Evolutionary conservation across 441 rosid species (phyloP).

Genomic region (Arabidopsis hybrid): DNA sequence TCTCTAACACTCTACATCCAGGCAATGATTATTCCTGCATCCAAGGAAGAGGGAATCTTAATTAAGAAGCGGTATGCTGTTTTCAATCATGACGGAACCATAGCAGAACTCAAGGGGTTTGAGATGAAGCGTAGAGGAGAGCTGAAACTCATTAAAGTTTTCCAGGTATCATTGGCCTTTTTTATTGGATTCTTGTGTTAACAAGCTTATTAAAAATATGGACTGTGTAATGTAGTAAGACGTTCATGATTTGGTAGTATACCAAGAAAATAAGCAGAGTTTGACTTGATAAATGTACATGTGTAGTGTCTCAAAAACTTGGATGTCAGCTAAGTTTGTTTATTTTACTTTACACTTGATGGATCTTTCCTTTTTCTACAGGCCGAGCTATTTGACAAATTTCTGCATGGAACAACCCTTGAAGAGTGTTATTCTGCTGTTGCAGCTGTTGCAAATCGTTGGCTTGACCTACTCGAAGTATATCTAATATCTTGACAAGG

Average conservation of each 20-base stretch:
- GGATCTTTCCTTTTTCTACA: constrained; percentile 44
- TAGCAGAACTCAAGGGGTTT: constrained; percentile 99
- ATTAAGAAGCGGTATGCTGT: constrained; percentile 99
- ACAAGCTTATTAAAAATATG: neutral
- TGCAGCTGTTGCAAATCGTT: constrained; percentile 94
- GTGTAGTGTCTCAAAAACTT: neutral
- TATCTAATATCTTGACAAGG: constrained; percentile 35
- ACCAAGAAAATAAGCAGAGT: constrained; percentile 11
- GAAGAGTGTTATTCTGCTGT: constrained; percentile 97
- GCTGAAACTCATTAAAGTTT: constrained; percentile 98
- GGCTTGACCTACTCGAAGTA: constrained; percentile 99
- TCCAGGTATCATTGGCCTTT: constrained; percentile 64
- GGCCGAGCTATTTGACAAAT: constrained; percentile 99
- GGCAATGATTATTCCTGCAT: constrained; percentile 99
- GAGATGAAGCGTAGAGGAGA: constrained; percentile 99
- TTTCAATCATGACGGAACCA: constrained; percentile 97
- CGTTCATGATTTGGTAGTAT: constrained; percentile 28
- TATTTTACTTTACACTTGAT: too few species aligned
- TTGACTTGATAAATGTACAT: constrained; percentile 6
- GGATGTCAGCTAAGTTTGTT: neutral
- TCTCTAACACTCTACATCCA: constrained; percentile 43
- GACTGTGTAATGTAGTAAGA: constrained; percentile 14
- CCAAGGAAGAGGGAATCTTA: constrained; percentile 96
- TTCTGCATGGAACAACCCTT: constrained; percentile 88
- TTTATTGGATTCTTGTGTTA: constrained; percentile 21